phyloP scores from a whole-genome alignment of 2,329 filamentous ascomycete genomes.

The Ascochyta clinopodiicola region DNA sequence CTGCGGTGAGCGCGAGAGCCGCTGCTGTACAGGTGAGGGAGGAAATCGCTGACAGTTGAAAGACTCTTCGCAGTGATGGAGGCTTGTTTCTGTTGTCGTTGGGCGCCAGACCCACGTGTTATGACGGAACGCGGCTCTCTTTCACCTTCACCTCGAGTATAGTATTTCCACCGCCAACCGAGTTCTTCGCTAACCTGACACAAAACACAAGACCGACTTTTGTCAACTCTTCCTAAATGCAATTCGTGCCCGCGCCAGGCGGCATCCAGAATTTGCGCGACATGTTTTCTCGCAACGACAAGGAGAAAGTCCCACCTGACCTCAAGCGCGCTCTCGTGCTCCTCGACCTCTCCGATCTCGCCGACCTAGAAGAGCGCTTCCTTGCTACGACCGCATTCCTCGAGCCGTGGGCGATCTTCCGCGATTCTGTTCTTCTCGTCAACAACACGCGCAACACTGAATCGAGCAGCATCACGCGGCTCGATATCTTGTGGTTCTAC shows the following conservation, averaged over 20 bases:
- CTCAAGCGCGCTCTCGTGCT: slow-evolving; percentile 34
- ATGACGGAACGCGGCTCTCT: no score
- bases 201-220: no score
- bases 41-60: no score
- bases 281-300: slow-evolving; percentile 19
- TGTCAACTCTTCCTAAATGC: neutral
- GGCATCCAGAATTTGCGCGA: slow-evolving; percentile 22
- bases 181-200: no score
- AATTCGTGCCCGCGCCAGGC: neutral
- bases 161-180: no score
- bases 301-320: slow-evolving; percentile 24
- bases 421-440: slow-evolving; percentile 36
- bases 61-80: no score
- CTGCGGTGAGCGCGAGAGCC: no score
- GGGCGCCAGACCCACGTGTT: no score
- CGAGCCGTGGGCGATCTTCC: slow-evolving; percentile 39
- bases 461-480: slow-evolving; percentile 25
- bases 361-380: slow-evolving; percentile 38
- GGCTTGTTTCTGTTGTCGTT: no score
- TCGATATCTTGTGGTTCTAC: slow-evolving; percentile 42
- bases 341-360: slow-evolving; percentile 27
- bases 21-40: no score
- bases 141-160: no score
- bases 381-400: slow-evolving; percentile 39
- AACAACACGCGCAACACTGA: slow-evolving; percentile 19